phyloP scores from a whole-genome alignment of 2,329 filamentous ascomycete genomes.

The Blastomyces percursus region DNA sequence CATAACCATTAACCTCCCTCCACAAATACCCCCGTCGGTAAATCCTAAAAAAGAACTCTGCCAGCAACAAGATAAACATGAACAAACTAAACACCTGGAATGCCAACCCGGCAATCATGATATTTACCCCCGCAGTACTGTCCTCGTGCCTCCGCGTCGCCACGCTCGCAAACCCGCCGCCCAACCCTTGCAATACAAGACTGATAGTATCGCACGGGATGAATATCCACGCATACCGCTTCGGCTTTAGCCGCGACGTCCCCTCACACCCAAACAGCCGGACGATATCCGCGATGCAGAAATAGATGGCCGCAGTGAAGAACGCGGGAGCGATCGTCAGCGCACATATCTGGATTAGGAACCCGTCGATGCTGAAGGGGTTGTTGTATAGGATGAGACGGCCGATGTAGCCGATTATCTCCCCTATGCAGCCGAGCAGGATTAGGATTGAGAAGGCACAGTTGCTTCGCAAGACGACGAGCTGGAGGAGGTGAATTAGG shows the following conservation, averaged over 20 bases:
- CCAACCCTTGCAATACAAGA: slow-evolving; percentile 33
- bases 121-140: slow-evolving; percentile 25
- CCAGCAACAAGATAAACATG: slow-evolving; percentile 22
- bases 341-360: slow-evolving; percentile 56
- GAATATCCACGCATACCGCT: slow-evolving; percentile 30
- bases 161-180: slow-evolving; percentile 28
- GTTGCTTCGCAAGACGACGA: slow-evolving; percentile 22
- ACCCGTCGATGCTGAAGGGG: slow-evolving; percentile 48
- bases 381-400: slow-evolving; percentile 48
- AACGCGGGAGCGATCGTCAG: slow-evolving; percentile 48
- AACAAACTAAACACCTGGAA: slow-evolving; percentile 34
- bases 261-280: slow-evolving; percentile 29
- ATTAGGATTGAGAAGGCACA: slow-evolving; percentile 39
- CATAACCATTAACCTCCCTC: not conserved
- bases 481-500: slow-evolving; percentile 28
- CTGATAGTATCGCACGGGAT: slow-evolving; percentile 34
- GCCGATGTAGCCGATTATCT: slow-evolving; percentile 53
- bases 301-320: slow-evolving; percentile 54
- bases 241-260: slow-evolving; percentile 32
- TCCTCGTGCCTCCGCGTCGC: slow-evolving; percentile 12
- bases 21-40: not conserved
- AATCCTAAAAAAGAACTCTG: slow-evolving; percentile 21
- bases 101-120: slow-evolving; percentile 32
- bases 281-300: slow-evolving; percentile 44
- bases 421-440: slow-evolving; percentile 45